Evolutionary conservation across 108 stramenopile species (phyloP).

Genomic region (Fistulifera solaris): DNA sequence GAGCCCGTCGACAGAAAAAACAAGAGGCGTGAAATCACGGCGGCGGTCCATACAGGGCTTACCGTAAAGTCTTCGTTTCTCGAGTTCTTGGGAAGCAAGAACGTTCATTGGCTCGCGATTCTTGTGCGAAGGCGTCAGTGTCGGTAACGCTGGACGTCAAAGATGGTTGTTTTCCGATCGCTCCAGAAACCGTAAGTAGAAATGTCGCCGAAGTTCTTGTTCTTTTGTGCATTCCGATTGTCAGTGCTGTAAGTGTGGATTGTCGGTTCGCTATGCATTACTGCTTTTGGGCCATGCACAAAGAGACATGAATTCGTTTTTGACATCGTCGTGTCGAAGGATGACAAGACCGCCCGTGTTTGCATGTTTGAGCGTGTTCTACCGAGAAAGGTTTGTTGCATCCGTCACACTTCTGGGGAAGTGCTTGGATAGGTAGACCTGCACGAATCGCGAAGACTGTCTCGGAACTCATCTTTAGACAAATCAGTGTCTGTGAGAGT

Average conservation of each 20-base stretch:
- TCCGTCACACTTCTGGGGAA: constrained; percentile 13
- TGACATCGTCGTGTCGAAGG: constrained; percentile 16
- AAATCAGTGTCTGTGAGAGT: constrained; percentile 12
- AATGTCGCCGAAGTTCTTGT: constrained; percentile 16
- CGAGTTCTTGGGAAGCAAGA: constrained; percentile 12
- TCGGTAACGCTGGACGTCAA: constrained; percentile 30
- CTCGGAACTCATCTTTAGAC: constrained; percentile 15
- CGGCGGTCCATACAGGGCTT: too few relatives aligned
- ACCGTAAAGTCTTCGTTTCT: constrained; percentile 10
- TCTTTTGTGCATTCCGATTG: constrained; percentile 2
- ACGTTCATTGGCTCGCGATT: constrained; percentile 7
- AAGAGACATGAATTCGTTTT: constrained; percentile 9
- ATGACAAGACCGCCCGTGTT: constrained; percentile 18
- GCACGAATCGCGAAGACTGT: constrained; percentile 14
- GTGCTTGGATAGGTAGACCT: background rate
- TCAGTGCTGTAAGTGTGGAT: background rate
- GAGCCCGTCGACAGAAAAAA: constrained; percentile 26
- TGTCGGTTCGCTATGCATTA: constrained; percentile 17
- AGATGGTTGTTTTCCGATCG: constrained; percentile 11
- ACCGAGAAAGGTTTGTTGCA: constrained; percentile 10
- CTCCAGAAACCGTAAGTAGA: constrained; percentile 23
- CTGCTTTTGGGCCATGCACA: constrained; percentile 1
- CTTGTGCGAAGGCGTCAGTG: constrained; percentile 17
- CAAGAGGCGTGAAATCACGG: constrained; percentile 24
- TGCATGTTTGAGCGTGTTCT: constrained; percentile 20